A percentile compares a stretch with the other conserved stretches of the same genome.
phyloP scores from a whole-genome alignment of 2,329 filamentous ascomycete genomes.

The Calonectria hawksworthii region DNA sequence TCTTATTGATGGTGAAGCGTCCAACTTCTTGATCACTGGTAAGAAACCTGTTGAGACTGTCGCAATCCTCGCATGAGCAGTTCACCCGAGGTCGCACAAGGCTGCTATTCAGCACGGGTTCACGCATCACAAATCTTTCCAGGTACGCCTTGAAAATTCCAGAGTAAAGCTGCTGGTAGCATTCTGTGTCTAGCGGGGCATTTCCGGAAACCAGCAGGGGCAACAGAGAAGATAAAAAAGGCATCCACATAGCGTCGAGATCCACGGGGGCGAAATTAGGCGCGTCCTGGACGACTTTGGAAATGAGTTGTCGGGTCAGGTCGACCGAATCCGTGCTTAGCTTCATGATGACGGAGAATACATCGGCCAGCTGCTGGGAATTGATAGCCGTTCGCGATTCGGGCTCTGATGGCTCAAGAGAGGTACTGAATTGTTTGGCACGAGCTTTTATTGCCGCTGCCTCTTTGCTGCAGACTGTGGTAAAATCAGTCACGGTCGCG shows the following conservation, averaged over 20 bases:
- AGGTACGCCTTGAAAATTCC: conserved; percentile 40
- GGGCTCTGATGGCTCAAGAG: background rate
- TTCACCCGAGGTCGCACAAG: conserved; percentile 15
- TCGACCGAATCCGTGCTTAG: conserved; percentile 32
- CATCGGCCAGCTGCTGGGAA: conserved; percentile 8
- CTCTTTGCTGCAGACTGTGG: background rate
- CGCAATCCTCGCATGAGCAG: conserved; percentile 46
- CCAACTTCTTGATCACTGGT: conserved; percentile 6
- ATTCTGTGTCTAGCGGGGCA: conserved; percentile 23
- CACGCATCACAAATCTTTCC: conserved; percentile 36
- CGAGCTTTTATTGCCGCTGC: background rate
- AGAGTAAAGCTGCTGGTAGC: conserved; percentile 44
- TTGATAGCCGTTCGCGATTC: background rate
- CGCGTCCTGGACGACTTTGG: conserved; percentile 35
- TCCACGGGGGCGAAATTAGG: conserved; percentile 27
- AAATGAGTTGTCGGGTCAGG: conserved; percentile 34
- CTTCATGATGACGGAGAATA: conserved; percentile 28
- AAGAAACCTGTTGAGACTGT: conserved; percentile 46
- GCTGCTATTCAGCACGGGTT: conserved; percentile 24
- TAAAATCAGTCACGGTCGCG: background rate
- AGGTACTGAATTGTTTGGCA: too few species aligned
- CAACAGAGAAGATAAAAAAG: conserved; percentile 44
- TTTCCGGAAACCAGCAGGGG: conserved; percentile 21
- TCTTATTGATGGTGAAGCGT: conserved; percentile 32
- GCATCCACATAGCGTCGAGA: conserved; percentile 48